Base-by-base conservation (phyloP, 768 basidiomycete species). In the Infundibulicybe gibba region DNA sequence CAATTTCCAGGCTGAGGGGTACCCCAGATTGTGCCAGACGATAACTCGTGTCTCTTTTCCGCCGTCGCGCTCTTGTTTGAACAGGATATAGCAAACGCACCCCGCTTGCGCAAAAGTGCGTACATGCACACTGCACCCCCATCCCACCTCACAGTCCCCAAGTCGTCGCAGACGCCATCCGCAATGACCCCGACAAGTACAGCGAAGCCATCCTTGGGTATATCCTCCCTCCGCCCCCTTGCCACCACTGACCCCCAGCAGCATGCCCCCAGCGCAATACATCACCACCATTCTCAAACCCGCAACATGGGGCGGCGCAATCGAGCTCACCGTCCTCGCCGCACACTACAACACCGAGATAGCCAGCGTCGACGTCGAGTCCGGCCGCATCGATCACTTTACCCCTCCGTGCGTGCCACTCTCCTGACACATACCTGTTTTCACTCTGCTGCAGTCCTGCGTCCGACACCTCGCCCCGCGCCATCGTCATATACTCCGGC, bases 1-100 rank as follows among this genome's bases (percentile, higher is more conserved):
- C 32, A 40, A n/a, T 20, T 11, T 12, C 5, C 1, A 32, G 25
- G 41, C 13, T 40, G 31, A 21, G 13, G 11, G 40, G 12, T 21
- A 20, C 19, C 32, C 51, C 31, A 40, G 51, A 32, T 93, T 46
- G 91, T 95, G 14, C 94, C 94, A n/a, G 95, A 98, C 58, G 95
- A 98, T 67, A 98, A 98, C 58, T 89, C 92, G 1, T 98, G 95
- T 63, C 71, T 98, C 25, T 98, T 97, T 69, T 87, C 87, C 3
- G 83, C 93, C 2, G 72, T 91, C 39, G 90, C 89, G 13, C 69
- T 95, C 35, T 71, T 95, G 1, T 94, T 97, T 56, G 83, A 87
- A 59, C 92, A 94, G 57, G 82, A 81, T 48, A 83, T 87, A 11
- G 64, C 74, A n/a, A 84, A 84, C 49, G 87, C 87, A 2, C 69